Evolutionary conservation across 495 filamentous ascomycete species (phyloP).

Genomic region (Aspergillus bridgeri): DNA sequence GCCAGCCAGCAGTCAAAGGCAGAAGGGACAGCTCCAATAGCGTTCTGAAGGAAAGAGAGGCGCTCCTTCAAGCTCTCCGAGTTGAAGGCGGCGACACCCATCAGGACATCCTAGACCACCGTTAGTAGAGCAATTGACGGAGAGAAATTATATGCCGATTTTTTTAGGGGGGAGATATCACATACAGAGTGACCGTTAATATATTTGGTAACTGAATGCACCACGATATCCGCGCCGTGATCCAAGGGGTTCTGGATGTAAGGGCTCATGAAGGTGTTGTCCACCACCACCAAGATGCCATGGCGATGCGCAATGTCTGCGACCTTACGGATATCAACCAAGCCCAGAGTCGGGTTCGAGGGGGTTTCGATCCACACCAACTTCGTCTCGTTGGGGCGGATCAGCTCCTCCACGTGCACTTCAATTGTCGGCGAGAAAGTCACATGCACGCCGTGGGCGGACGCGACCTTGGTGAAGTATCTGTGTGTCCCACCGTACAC

Average conservation of each 20-base stretch:
- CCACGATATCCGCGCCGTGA: constrained; percentile 93
- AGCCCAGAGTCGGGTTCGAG: constrained; percentile 84
- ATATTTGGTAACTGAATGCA: constrained; percentile 99
- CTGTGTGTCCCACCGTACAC: constrained; percentile 97
- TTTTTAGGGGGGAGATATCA: constrained; percentile 3
- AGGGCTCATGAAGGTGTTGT: constrained; percentile 96
- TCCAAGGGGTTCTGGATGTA: constrained; percentile 95
- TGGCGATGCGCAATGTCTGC: constrained; percentile 77
- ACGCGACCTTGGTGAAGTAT: constrained; percentile 98
- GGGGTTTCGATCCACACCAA: constrained; percentile 97
- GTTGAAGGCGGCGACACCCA: constrained; percentile 97
- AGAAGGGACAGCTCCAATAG: constrained; percentile 90
- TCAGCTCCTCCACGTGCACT: constrained; percentile 75
- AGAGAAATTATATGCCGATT: not conserved
- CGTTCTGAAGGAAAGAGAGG: constrained; percentile 91
- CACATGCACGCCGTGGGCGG: constrained; percentile 89
- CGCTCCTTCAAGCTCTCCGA: constrained; percentile 69
- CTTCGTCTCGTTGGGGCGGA: constrained; percentile 79
- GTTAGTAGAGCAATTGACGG: constrained; percentile 16
- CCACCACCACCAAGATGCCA: constrained; percentile 91
- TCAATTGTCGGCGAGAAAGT: constrained; percentile 92
- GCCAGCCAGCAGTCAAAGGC: constrained; percentile 98
- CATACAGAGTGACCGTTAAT: constrained; percentile 88
- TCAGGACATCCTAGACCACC: constrained; percentile 78
- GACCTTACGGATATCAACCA: constrained; percentile 89